phyloP scores from a whole-genome alignment of 768 basidiomycete species.

The Gloeophyllum trabeum region DNA sequence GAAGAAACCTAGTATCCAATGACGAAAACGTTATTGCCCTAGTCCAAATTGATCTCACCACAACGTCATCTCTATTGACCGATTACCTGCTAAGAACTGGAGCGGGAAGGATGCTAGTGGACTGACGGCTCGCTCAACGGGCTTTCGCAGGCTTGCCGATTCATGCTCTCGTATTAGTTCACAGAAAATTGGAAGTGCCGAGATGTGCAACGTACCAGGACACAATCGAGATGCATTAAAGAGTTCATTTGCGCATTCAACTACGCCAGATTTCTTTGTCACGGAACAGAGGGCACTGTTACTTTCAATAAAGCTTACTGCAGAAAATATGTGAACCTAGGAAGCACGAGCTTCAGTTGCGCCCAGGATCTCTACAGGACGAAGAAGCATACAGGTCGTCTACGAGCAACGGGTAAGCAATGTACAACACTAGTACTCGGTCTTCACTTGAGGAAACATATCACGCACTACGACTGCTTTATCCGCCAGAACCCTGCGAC shows the following conservation, averaged over 20 bases:
- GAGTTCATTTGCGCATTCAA: constrained; percentile 77
- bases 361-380: constrained; percentile 2
- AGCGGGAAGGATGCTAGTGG: background rate
- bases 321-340: constrained; percentile 85
- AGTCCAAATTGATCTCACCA: constrained; percentile 29
- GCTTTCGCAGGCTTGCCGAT: constrained; percentile 74
- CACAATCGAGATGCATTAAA: constrained; percentile 72
- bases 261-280: constrained; percentile 23
- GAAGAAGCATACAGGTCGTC: constrained; percentile 40
- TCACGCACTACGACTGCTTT: constrained; percentile 77
- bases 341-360: constrained; percentile 1
- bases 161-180: no score
- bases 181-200: no score
- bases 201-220: no score
- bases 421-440: background rate
- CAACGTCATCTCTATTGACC: constrained; percentile 43
- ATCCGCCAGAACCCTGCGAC: constrained; percentile 54
- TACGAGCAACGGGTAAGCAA: constrained; percentile 16
- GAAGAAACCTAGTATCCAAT: constrained; percentile 55
- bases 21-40: constrained; percentile 55
- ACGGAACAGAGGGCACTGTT: no score
- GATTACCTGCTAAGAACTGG: background rate
- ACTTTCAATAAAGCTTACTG: constrained; percentile 29
- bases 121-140: constrained; percentile 67
- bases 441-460: background rate